phyloP scores from a whole-genome alignment of 352 stramenopile species.

The Phytophthora citrophthora region DNA sequence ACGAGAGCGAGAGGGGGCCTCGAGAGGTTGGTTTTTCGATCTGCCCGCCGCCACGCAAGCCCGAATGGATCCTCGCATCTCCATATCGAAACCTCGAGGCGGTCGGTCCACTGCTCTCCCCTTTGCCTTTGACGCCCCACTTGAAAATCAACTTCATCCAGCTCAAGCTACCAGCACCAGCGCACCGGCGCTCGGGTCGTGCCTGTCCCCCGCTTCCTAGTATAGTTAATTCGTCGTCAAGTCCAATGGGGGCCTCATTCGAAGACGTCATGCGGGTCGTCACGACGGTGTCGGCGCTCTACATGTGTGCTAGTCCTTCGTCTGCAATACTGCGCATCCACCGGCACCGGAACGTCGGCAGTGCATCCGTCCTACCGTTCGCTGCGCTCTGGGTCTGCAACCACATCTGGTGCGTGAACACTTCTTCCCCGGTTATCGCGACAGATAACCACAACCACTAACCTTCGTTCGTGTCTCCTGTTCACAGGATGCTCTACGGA shows the following conservation, averaged over 20 bases:
- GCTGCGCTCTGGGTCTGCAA: constrained; percentile 73
- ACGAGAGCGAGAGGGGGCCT: constrained; percentile 15
- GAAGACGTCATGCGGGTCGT: constrained; percentile 60
- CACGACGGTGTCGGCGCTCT: constrained; percentile 70
- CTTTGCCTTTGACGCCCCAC: constrained; percentile 6
- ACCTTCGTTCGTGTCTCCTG: constrained; percentile 1
- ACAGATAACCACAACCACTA: constrained; percentile 5
- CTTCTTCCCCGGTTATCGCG: not conserved
- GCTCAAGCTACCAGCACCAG: constrained; percentile 20
- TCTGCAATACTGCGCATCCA: constrained; percentile 60
- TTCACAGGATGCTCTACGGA: constrained; percentile 64
- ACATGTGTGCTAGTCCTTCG: constrained; percentile 76
- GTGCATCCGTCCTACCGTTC: constrained; percentile 57
- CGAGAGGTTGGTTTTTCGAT: constrained; percentile 12
- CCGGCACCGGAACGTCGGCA: constrained; percentile 48
- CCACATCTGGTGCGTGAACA: constrained; percentile 64
- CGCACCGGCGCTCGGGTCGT: constrained; percentile 1
- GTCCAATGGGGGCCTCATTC: constrained; percentile 41
- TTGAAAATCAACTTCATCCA: constrained; percentile 28
- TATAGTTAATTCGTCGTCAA: constrained; percentile 1
- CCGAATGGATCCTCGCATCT: not conserved
- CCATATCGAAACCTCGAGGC: too few relatives aligned
- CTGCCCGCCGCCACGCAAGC: not conserved
- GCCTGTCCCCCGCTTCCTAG: not conserved
- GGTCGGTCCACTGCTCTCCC: not conserved